Percentiles rank a stretch among this genome's conserved stretches.
Conservation (phyloP, 176 grass and related monocot species). For the Saccharum spontaneum region DNA sequence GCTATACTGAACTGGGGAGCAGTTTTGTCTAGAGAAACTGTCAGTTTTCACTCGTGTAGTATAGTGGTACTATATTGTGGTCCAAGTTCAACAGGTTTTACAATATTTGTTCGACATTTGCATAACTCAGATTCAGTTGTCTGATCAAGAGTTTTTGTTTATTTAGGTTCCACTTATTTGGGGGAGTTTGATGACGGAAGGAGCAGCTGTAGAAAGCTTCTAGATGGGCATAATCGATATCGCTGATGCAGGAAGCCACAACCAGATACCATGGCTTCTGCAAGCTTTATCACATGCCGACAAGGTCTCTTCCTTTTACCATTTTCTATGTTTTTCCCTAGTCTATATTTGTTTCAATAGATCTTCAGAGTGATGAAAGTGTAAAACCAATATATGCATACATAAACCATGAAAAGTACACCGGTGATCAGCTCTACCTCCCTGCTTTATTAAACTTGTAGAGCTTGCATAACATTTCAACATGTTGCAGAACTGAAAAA, state of each 20-base stretch:
- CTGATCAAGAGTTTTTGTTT: conserved; percentile 18
- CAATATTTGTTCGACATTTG: not conserved
- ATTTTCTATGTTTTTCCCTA: conserved; percentile 2
- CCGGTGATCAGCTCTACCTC: not conserved
- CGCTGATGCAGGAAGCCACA: conserved; percentile 75
- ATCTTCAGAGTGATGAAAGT: not conserved
- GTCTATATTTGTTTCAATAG: not conserved
- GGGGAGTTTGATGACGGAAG: conserved; percentile 72
- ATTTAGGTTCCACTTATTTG: conserved; percentile 74
- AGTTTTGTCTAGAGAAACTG: not conserved
- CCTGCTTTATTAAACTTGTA: conserved; percentile 2
- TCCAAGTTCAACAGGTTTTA: not conserved
- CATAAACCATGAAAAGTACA: not conserved
- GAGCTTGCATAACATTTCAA: not conserved
- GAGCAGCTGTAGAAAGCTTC: conserved; percentile 78
- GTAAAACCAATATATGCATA: not conserved
- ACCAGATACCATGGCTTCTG: conserved; percentile 56
- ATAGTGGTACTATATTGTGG: not conserved
- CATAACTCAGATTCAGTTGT: conserved; percentile 6
- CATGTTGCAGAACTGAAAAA: not conserved
- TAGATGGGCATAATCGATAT: conserved; percentile 86
- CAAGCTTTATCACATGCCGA: conserved; percentile 55
- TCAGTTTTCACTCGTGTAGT: not conserved
- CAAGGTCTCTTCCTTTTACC: conserved; percentile 54
- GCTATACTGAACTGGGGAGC: not conserved